These are phyloP conservation scores for Berberis thunbergii DNA, from an alignment of 164 flowering plant species.

Conservation along the genomic window DNA sequence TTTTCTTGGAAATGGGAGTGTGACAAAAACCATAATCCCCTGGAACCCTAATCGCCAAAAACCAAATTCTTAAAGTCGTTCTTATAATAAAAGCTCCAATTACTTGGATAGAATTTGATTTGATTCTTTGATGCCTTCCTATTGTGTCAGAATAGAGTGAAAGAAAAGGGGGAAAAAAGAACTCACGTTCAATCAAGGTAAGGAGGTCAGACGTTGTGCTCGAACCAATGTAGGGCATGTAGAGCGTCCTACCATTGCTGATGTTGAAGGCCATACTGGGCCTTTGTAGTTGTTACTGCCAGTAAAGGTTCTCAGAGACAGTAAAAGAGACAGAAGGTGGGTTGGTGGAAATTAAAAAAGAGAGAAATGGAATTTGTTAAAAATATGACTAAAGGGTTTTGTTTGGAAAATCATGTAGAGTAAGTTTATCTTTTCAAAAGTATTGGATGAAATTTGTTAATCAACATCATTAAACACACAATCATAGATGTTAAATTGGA, in stretches of 20 bases:
- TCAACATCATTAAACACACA: too few relatives aligned
- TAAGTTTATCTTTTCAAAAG: too few relatives aligned
- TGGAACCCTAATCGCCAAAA: constrained; percentile 35
- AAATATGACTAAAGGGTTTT: too few relatives aligned
- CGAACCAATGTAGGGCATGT: constrained; percentile 16
- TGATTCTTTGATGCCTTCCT: neutral
- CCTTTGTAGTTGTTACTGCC: constrained; percentile 6
- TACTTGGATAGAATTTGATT: neutral
- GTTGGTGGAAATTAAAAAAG: too few relatives aligned
- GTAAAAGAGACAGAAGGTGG: neutral
- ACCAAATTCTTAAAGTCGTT: neutral
- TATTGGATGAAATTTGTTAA: too few relatives aligned
- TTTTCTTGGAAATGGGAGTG: too few relatives aligned
- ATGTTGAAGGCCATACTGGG: constrained; percentile 7
- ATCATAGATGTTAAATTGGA: too few relatives aligned
- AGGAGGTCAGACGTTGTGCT: constrained; percentile 76
- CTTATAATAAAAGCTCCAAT: neutral
- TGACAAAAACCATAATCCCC: constrained; percentile 93
- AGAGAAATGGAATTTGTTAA: too few relatives aligned
- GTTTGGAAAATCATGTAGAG: too few relatives aligned
- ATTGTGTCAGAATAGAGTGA: too few relatives aligned
- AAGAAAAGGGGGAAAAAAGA: neutral
- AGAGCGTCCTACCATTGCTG: neutral
- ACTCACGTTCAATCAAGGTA: constrained; percentile 80
- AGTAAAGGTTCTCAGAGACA: constrained; percentile 2